These are phyloP conservation scores for Kodamaea alishanica DNA, from an alignment of 1,139 yeast species.

Conservation along the genomic window DNA sequence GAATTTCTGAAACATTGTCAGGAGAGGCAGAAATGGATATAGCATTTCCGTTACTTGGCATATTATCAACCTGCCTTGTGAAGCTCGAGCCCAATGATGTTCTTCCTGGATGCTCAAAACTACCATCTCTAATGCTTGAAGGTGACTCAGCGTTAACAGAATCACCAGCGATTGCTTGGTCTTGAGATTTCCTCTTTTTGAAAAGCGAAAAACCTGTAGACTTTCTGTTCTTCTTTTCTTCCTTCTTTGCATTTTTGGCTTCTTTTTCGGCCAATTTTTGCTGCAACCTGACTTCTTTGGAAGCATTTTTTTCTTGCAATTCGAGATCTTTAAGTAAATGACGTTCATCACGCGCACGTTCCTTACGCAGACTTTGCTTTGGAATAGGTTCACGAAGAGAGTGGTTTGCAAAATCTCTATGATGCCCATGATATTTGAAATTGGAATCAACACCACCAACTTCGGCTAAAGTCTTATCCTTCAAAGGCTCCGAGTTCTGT, in stretches of 20 bases:
- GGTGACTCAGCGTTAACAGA: too few species aligned
- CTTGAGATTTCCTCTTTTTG: background rate
- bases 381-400: slow-evolving; percentile 28
- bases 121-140: too few species aligned
- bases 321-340: slow-evolving; percentile 18
- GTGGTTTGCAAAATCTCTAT: slow-evolving; percentile 34
- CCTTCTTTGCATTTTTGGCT: slow-evolving; percentile 4
- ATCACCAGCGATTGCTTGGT: too few species aligned
- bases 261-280: slow-evolving; percentile 8
- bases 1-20: too few species aligned
- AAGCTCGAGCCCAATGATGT: too few species aligned
- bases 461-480: slow-evolving; percentile 6
- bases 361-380: slow-evolving; percentile 23
- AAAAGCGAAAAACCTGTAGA: background rate
- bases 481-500: slow-evolving; percentile 1
- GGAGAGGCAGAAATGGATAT: too few species aligned
- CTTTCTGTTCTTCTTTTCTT: slow-evolving; percentile 4
- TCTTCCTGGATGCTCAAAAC: too few species aligned
- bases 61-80: too few species aligned
- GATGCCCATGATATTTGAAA: slow-evolving; percentile 38
- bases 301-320: slow-evolving; percentile 12
- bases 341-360: slow-evolving; percentile 34
- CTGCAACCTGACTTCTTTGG: slow-evolving; percentile 11
- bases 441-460: slow-evolving; percentile 27
- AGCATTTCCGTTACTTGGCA: too few species aligned